phyloP scores from a whole-genome alignment of 176 grass and related monocot species.

The Neostapfia colusana region DNA sequence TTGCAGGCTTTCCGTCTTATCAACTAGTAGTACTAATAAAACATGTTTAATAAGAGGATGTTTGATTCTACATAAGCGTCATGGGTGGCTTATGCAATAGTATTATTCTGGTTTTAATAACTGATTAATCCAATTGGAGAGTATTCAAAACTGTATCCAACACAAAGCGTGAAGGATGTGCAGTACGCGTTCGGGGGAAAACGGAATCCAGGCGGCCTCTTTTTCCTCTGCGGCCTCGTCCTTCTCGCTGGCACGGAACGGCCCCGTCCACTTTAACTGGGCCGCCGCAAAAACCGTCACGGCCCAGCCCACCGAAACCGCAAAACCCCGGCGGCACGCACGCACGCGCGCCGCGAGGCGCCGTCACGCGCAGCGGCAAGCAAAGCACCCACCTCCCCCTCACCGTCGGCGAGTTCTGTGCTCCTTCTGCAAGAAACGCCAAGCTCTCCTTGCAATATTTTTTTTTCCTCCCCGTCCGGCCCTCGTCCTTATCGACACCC shows the following conservation, averaged over 20 bases:
- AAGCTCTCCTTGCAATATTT: neutral
- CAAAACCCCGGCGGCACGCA: neutral
- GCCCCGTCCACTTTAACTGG: neutral
- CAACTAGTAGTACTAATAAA: too few relatives aligned
- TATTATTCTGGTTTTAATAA: too few relatives aligned
- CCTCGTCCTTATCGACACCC: neutral
- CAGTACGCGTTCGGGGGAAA: too few relatives aligned
- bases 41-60: too few relatives aligned
- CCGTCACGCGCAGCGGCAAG: slow-evolving; percentile 12
- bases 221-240: too few relatives aligned
- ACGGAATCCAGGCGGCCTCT: too few relatives aligned
- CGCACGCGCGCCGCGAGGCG: neutral
- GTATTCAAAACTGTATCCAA: too few relatives aligned
- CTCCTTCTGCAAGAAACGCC: slow-evolving; percentile 29
- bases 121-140: too few relatives aligned
- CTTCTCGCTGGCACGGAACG: too few relatives aligned
- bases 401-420: slow-evolving; percentile 3
- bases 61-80: too few relatives aligned
- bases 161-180: too few relatives aligned
- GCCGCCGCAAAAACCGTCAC: neutral
- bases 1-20: neutral
- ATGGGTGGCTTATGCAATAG: too few relatives aligned
- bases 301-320: neutral
- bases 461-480: neutral
- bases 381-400: neutral